A percentile compares a stretch with the other conserved stretches of the same genome.
Evolutionary conservation across 1,139 yeast genomes (phyloP).

Genomic region (Yamadazyma triangularis): DNA sequence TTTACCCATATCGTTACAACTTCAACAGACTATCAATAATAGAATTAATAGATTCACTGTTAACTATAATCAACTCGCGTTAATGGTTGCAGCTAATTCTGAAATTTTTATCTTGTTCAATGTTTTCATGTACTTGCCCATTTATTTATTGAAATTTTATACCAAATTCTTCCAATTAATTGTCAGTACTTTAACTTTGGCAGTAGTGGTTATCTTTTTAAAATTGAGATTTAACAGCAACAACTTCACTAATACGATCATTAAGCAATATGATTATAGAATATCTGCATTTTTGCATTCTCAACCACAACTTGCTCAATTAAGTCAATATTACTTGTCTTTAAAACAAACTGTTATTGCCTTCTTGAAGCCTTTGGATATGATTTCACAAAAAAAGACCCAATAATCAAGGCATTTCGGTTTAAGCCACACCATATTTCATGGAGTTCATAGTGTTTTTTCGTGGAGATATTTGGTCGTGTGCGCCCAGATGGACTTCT

Average conservation of each 20-base stretch:
- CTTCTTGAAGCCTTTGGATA: conserved; percentile 7
- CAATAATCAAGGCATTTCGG: too few species aligned
- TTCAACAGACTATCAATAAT: conserved; percentile 19
- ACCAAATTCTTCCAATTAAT: conserved; percentile 15
- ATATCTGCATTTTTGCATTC: conserved; percentile 21
- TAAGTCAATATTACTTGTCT: conserved; percentile 4
- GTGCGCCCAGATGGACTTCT: too few species aligned
- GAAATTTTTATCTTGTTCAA: conserved; percentile 26
- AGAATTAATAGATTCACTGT: conserved; percentile 32
- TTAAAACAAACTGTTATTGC: conserved; percentile 2
- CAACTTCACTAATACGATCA: conserved; percentile 36
- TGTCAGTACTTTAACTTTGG: conserved; percentile 14
- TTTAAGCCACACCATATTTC: too few species aligned
- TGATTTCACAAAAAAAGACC: conserved; percentile 3
- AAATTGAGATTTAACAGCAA: conserved; percentile 43
- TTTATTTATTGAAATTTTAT: conserved; percentile 11
- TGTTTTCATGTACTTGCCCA: conserved; percentile 19
- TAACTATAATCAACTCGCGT: conserved; percentile 41
- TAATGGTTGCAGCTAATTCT: conserved; percentile 43
- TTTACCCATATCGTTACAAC: conserved; percentile 15
- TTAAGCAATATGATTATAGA: conserved; percentile 35
- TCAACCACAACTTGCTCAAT: conserved; percentile 22
- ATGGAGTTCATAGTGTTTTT: too few species aligned
- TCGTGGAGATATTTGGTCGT: too few species aligned
- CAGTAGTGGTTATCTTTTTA: conserved; percentile 34